Base-by-base conservation (phyloP, 306 rosid genomes). In the Cucurbita pepo region DNA sequence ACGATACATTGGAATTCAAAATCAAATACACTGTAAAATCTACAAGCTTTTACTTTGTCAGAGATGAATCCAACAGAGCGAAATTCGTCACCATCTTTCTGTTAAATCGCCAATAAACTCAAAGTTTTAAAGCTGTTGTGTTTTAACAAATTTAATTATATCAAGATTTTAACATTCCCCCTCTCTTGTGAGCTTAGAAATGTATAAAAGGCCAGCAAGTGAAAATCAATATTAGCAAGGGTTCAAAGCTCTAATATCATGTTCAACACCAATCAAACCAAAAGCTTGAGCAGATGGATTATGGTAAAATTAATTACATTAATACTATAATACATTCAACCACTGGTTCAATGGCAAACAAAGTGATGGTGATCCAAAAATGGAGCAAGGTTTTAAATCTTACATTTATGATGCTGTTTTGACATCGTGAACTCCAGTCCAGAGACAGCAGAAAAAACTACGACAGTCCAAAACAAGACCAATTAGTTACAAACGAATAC, bases 361-460 rank as follows among this genome's bases (percentile, higher is more conserved):
- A 60, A 60, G 19, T 37, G 22, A 34, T 36, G 40, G 37, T 37
- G 5, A 5, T 10, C 37, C 47, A 60, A 37, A 60, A 60, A 34
- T 6, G 40, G 21, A 60, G 47, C 21, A 37, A 14, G 47, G 67
- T 60, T 11, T 60, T 10, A 51, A 55, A 77, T 79, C 93, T 84
- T 84, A 93, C 98, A 90, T 54, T 70, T 65, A 71, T 93, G 96
- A 63, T 86, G 92, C 83, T 87, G 84, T 70, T 81, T 82, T 63
- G 96, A 82, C 88, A 90, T 80, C 44, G 96, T 85, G 84, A 87
- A 83, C 84, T 93, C 98, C 36, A 88, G 78, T 25, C 97, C 98
- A 19, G 98, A 93, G 71, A 93, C 88, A 37, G 98, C 97, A 18
- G 98, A 93, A 78, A 93, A 87, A 73, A 93, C 98, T 92, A 93